Conservation (phyloP, 495 filamentous ascomycete species). For the Tuber umbilicatum region DNA sequence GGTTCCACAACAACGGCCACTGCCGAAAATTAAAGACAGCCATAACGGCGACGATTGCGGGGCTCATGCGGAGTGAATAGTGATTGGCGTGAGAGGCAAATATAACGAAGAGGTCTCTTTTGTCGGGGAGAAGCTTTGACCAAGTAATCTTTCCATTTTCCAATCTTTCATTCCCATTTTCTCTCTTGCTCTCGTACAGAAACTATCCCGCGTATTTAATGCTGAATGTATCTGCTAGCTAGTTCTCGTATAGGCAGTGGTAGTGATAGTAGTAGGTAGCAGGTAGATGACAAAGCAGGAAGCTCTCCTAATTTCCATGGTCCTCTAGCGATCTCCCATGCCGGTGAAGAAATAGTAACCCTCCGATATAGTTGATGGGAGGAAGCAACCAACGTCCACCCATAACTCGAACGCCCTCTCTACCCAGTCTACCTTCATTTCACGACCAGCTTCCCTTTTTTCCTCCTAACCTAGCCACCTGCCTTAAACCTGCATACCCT, state of each 20-base stretch:
- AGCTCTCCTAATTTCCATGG: conserved; percentile 40
- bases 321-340: conserved; percentile 39
- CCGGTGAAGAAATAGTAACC: conserved; percentile 40
- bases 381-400: conserved; percentile 30
- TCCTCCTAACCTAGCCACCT: conserved; percentile 27
- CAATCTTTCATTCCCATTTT: conserved; percentile 42
- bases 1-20: conserved; percentile 28
- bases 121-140: conserved; percentile 30
- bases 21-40: conserved; percentile 8
- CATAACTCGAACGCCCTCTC: conserved; percentile 20
- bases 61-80: conserved; percentile 18
- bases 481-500: conserved; percentile 22
- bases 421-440: conserved; percentile 17
- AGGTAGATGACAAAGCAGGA: conserved; percentile 40
- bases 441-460: conserved; percentile 20
- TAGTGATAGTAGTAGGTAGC: conserved; percentile 39
- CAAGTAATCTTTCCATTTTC: conserved; percentile 14
- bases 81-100: conserved; percentile 24
- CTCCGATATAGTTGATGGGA: conserved; percentile 34
- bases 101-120: conserved; percentile 24
- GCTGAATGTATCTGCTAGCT: conserved; percentile 41
- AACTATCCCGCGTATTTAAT: conserved; percentile 42
- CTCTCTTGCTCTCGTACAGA: conserved; percentile 40
- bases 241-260: conserved; percentile 40
- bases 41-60: conserved; percentile 18